Conservation (phyloP, 352 stramenopile genomes). For the Pythium rishiriense region DNA sequence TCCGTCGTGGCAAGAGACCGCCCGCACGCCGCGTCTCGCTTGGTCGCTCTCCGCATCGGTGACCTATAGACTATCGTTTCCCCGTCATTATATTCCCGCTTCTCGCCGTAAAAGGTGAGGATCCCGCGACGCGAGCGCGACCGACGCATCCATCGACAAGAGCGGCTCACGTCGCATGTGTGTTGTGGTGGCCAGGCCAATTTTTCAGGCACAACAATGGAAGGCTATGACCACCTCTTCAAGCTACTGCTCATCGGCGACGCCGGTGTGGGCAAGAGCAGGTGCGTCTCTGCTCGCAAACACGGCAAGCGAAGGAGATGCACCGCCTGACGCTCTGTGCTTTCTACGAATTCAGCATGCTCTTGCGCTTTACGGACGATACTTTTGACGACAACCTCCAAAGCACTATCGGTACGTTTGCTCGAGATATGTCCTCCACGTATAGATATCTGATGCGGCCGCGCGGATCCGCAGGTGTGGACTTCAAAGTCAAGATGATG, state of each 20-base stretch:
- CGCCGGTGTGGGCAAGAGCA: conserved; percentile 97
- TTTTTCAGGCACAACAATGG: conserved; percentile 35
- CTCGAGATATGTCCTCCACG: no score
- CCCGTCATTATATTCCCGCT: neutral
- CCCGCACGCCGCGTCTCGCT: neutral
- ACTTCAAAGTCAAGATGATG: conserved; percentile 99
- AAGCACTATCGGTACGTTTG: conserved; percentile 93
- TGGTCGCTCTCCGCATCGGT: neutral
- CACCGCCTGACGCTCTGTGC: neutral
- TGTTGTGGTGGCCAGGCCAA: neutral
- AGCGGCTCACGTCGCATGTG: neutral
- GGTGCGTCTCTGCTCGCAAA: conserved; percentile 39
- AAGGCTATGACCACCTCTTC: conserved; percentile 97
- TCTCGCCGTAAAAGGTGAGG: neutral
- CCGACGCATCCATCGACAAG: neutral
- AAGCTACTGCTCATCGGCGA: conserved; percentile 99
- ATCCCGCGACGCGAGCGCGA: neutral
- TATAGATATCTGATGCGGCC: neutral
- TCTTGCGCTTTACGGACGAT: conserved; percentile 98
- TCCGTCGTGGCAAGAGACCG: neutral
- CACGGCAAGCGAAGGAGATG: neutral
- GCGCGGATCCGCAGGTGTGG: conserved; percentile 85
- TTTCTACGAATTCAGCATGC: conserved; percentile 72
- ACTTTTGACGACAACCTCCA: conserved; percentile 98
- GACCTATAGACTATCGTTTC: neutral